Evolutionary conservation across 2,329 filamentous ascomycete genomes (phyloP).

Genomic region (Aaosphaeria pasadenensis): DNA sequence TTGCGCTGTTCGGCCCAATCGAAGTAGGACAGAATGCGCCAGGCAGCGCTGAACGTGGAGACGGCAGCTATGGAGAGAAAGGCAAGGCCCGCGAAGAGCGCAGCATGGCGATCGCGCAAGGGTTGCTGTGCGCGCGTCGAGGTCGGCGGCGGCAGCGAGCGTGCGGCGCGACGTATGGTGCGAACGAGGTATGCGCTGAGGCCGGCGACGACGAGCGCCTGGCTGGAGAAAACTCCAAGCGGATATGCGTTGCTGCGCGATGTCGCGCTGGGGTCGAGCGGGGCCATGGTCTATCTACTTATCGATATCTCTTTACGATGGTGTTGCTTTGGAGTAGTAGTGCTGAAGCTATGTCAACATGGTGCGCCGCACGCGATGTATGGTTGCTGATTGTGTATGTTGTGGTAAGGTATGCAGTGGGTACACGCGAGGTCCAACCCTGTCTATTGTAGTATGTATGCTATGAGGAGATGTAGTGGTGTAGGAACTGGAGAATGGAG

Average conservation of each 20-base stretch:
- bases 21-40: constrained; percentile 49
- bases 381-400: too few relatives aligned
- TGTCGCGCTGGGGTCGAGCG: constrained; percentile 27
- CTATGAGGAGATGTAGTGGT: too few relatives aligned
- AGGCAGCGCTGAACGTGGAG: constrained; percentile 43
- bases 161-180: constrained; percentile 28
- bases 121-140: constrained; percentile 31
- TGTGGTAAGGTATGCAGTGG: too few relatives aligned
- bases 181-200: constrained; percentile 28
- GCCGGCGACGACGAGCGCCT: constrained; percentile 26
- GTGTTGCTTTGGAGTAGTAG: too few relatives aligned
- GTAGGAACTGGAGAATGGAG: too few relatives aligned
- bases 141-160: constrained; percentile 29
- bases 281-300: constrained; percentile 26
- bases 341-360: too few relatives aligned
- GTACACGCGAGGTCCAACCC: too few relatives aligned
- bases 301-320: not conserved
- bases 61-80: constrained; percentile 45
- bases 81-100: constrained; percentile 45
- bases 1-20: constrained; percentile 48
- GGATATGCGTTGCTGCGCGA: constrained; percentile 32
- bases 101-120: constrained; percentile 27
- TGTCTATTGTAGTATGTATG: too few relatives aligned
- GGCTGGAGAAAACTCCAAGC: constrained; percentile 28
- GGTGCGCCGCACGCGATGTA: too few relatives aligned